Conservation (phyloP, 2,329 filamentous ascomycete genomes). For the Aspergillus pseudoviridinutans region DNA sequence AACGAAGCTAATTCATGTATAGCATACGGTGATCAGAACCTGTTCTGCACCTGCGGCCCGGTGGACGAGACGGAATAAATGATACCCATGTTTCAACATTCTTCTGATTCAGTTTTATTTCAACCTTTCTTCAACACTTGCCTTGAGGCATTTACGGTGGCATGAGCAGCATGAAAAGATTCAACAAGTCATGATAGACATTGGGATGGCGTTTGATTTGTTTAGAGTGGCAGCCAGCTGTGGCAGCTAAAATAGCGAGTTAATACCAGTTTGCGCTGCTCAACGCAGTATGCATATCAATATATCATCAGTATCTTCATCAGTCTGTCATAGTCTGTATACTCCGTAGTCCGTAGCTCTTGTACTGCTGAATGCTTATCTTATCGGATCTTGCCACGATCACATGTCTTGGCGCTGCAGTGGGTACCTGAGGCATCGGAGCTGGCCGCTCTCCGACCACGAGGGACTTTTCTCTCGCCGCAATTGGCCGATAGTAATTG, state of each 20-base stretch:
- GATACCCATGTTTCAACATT: constrained; percentile 31
- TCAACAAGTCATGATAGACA: not conserved
- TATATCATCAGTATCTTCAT: not conserved
- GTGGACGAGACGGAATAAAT: constrained; percentile 57
- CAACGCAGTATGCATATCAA: no score
- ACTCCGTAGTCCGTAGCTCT: no score
- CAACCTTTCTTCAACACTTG: constrained; percentile 14
- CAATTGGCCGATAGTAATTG: no score
- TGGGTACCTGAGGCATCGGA: constrained; percentile 17
- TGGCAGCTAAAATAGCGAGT: no score
- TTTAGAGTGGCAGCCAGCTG: no score
- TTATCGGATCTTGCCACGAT: constrained; percentile 3
- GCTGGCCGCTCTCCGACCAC: constrained; percentile 20
- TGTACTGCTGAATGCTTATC: not conserved
- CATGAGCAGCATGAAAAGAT: not conserved
- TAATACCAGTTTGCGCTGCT: no score
- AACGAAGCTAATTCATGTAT: constrained; percentile 22
- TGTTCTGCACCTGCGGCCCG: constrained; percentile 91
- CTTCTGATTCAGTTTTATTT: not conserved
- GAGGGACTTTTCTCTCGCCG: no score
- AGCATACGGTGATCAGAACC: constrained; percentile 87
- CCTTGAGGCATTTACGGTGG: not conserved
- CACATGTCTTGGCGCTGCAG: constrained; percentile 1
- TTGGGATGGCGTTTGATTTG: no score
- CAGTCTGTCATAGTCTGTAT: no score